phyloP scores from a whole-genome alignment of 768 basidiomycete species.

The Mycena sanguinolenta region DNA sequence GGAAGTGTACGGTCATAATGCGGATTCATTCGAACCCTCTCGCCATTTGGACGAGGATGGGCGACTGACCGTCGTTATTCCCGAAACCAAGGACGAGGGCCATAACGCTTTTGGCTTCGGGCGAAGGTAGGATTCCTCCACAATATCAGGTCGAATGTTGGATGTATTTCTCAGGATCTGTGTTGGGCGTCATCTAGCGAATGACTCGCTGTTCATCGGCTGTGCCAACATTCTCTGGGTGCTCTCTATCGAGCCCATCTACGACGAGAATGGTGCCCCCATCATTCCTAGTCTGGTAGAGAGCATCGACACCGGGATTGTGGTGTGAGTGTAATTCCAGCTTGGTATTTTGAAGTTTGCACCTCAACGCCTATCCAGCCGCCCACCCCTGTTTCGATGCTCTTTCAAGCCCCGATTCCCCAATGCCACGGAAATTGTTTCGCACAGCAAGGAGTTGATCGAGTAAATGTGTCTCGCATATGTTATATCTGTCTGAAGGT shows the following conservation, averaged over 20 bases:
- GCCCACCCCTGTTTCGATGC: slow-evolving; percentile 2
- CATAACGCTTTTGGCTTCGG: slow-evolving; percentile 50
- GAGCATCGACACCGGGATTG: slow-evolving; percentile 5
- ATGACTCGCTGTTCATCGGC: slow-evolving; percentile 33
- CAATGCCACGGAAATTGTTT: slow-evolving; percentile 11
- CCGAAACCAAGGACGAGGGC: slow-evolving; percentile 48
- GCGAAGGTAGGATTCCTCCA: slow-evolving; percentile 32
- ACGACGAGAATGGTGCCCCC: slow-evolving; percentile 10
- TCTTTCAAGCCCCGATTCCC: neutral
- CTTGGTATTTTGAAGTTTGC: neutral
- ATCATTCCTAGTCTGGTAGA: slow-evolving; percentile 25
- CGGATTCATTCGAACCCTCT: too few species aligned
- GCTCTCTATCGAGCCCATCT: too few species aligned
- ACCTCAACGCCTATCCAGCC: neutral
- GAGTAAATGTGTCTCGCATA: too few species aligned
- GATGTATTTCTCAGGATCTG: slow-evolving; percentile 26
- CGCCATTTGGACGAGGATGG: slow-evolving; percentile 44
- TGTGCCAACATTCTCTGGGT: slow-evolving; percentile 34
- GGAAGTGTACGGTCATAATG: slow-evolving; percentile 43
- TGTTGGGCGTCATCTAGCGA: slow-evolving; percentile 36
- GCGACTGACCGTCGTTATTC: slow-evolving; percentile 29
- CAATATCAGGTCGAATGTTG: neutral
- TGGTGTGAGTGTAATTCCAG: slow-evolving; percentile 4
- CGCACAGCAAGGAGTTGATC: slow-evolving; percentile 18
- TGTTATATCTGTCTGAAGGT: too few species aligned